These are phyloP conservation scores for Petunia secreta DNA, from an alignment of 257 asterid genomes.

Conservation along the genomic window DNA sequence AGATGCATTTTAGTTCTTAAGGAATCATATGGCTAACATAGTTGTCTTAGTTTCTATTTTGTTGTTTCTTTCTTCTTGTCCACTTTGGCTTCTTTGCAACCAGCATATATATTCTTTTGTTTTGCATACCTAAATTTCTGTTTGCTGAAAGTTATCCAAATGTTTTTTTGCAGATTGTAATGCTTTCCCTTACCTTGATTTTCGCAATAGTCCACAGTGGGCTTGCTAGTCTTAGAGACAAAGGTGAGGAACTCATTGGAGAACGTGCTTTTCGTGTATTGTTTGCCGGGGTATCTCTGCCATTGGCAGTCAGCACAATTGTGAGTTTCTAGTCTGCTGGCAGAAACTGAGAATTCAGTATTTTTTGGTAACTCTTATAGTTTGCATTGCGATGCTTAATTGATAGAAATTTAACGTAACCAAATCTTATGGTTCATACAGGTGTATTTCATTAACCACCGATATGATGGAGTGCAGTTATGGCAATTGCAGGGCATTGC, in stretches of 20 bases:
- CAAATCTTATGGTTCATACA: constrained; percentile 35
- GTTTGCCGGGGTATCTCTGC: constrained; percentile 92
- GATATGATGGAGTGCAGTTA: constrained; percentile 93
- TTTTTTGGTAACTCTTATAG: neutral
- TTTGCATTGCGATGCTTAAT: neutral
- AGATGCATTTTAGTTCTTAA: neutral
- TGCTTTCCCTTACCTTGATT: constrained; percentile 70
- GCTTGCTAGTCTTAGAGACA: constrained; percentile 93
- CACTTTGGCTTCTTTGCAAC: constrained; percentile 10
- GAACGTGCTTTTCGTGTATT: constrained; percentile 95
- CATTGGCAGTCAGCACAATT: constrained; percentile 86
- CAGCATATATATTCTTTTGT: neutral
- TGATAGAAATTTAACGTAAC: constrained; percentile 22
- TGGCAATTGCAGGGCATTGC: constrained; percentile 90
- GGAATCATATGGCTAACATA: neutral
- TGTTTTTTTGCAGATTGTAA: constrained; percentile 64
- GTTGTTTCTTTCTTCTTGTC: neutral
- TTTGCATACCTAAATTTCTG: neutral
- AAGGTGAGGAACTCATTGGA: constrained; percentile 95
- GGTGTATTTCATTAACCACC: constrained; percentile 96
- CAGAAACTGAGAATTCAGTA: neutral
- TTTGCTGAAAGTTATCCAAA: constrained; percentile 11
- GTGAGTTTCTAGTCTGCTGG: constrained; percentile 58
- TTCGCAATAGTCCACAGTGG: constrained; percentile 95
- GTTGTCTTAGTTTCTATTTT: neutral